Evolutionary conservation across 2,329 filamentous ascomycete species (phyloP), one percentile per base, ranked within the genome.

Genomic region (Alternaria arborescens): DNA sequence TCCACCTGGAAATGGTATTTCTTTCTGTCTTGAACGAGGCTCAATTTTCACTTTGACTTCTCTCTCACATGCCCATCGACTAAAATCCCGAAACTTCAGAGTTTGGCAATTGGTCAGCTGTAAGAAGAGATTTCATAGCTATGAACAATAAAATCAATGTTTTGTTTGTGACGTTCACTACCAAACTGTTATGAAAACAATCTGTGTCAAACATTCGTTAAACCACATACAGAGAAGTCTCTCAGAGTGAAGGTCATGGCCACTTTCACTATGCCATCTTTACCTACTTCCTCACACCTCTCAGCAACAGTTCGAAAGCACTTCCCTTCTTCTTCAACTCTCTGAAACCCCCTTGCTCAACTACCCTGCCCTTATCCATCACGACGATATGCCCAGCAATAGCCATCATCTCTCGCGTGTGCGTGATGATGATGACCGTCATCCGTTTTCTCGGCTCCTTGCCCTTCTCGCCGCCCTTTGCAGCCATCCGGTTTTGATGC

Each of bases 391-490:
- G 83, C 73, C 93, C 89, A 0, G 90, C 91, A 60, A 92, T 86
- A 58, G 85, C 84, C 91, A 98, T 97, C 92, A 97, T 96, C 72
- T 94, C 90, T 62, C 82, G 83, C 58, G 85, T 87, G 78, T 97
- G 94, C 50, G 93, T 97, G 40, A 97, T 89, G 24, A 96, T 85
- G 16, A 97, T 83, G 0, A 97, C 87, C 0, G 91, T 91, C 76
- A 92, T 85, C 0, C 80, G 81, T 4, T 64, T 71, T 40, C 41
- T 61, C 28, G 26, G 30, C 40, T 47, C 20, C 52, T 66, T 67
- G 6, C 58, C 71, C 63, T 12, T 70, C 69, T 24, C 57, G 56
- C 8, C 48, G 16, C 28, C n/a, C 4, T 26, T 41, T 36, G 36
- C 7, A 40, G 16, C 22, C 48, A 48, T 22, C 18, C 58, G n/a